phyloP scores from a whole-genome alignment of 2,329 filamentous ascomycete species.

The Sclerotinia subarctica region DNA sequence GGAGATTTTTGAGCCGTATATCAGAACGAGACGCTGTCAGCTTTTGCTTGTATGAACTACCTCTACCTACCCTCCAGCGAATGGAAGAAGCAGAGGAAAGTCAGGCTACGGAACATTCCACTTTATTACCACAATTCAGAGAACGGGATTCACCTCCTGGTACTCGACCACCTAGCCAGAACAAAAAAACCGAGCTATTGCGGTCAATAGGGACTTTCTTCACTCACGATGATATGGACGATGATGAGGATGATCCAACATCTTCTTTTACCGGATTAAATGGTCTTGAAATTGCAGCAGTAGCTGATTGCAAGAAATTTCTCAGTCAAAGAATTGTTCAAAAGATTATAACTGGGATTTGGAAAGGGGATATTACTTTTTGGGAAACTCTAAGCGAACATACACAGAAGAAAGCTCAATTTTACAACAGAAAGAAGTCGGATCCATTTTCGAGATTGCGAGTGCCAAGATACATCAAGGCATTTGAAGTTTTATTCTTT shows the following conservation, averaged over 20 bases:
- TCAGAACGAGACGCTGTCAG: conserved; percentile 72
- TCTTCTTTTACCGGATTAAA: conserved; percentile 75
- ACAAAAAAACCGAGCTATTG: conserved; percentile 37
- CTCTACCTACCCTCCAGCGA: conserved; percentile 35
- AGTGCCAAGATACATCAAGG: conserved; percentile 80
- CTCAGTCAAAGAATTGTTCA: conserved; percentile 77
- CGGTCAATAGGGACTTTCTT: conserved; percentile 46
- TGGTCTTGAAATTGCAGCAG: conserved; percentile 80
- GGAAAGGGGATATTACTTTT: conserved; percentile 83
- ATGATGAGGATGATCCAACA: conserved; percentile 60
- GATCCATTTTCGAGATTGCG: conserved; percentile 74
- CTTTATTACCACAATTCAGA: conserved; percentile 35
- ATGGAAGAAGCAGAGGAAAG: conserved; percentile 16
- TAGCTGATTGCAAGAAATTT: conserved; percentile 80
- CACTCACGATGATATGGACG: conserved; percentile 42
- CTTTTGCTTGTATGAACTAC: conserved; percentile 71
- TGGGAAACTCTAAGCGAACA: conserved; percentile 76
- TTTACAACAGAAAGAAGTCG: conserved; percentile 65
- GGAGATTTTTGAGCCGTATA: conserved; percentile 69
- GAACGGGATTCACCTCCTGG: conserved; percentile 22
- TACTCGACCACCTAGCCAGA: conserved; percentile 27
- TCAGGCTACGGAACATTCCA: conserved; percentile 31
- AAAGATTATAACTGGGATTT: conserved; percentile 78
- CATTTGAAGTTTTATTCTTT: conserved; percentile 81
- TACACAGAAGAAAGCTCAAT: conserved; percentile 70